Evolutionary conservation across 306 rosid genomes (phyloP).

Genomic region (Cicer judaicum): DNA sequence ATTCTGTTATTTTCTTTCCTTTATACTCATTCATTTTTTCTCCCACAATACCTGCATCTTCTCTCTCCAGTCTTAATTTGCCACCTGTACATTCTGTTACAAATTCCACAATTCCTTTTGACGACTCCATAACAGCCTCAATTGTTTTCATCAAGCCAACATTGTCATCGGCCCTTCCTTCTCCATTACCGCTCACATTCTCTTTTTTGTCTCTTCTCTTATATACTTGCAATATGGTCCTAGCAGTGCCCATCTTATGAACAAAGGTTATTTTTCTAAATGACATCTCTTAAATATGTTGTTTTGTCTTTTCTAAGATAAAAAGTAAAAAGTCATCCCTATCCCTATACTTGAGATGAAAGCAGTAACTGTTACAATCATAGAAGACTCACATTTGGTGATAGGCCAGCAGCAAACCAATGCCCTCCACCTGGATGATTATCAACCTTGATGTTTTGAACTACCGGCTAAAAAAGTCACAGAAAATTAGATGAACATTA

Average conservation of each 20-base stretch:
- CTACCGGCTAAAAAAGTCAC: constrained; percentile 68
- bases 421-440: constrained; percentile 99
- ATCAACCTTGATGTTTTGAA: constrained; percentile 88
- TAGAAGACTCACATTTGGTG: constrained; percentile 84
- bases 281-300: constrained; percentile 16
- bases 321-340: constrained; percentile 14
- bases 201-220: not conserved
- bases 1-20: constrained; percentile 6
- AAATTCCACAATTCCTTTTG: too few relatives aligned
- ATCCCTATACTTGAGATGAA: constrained; percentile 34
- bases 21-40: not conserved
- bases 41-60: not conserved
- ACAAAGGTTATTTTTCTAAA: constrained; percentile 15
- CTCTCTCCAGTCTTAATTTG: not conserved
- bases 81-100: not conserved
- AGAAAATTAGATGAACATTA: constrained; percentile 43
- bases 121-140: too few relatives aligned
- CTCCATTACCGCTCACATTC: not conserved
- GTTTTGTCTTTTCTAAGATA: constrained; percentile 5
- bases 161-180: not conserved
- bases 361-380: constrained; percentile 35
- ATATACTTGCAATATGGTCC: not conserved
- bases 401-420: constrained; percentile 99
- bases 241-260: constrained; percentile 16
- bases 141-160: too few relatives aligned